Conservation (phyloP, 805 yeast species). For the Ogataea nonfermentans region DNA sequence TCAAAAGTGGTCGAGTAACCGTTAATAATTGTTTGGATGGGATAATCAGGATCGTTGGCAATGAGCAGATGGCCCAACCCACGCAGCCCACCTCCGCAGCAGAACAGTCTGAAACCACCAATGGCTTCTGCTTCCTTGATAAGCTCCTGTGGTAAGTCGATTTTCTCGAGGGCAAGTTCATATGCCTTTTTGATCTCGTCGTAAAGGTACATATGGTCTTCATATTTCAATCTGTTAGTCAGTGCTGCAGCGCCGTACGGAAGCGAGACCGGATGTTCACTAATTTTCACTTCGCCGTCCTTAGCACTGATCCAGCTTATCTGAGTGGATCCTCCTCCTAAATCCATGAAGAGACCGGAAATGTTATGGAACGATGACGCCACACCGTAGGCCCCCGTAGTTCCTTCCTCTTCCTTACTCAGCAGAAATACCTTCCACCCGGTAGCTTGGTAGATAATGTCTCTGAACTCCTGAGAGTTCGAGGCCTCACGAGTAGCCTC, state of each 20-base stretch:
- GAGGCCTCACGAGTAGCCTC: conserved; percentile 73
- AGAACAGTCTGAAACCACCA: conserved; percentile 62
- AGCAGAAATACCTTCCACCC: conserved; percentile 66
- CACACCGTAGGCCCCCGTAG: conserved; percentile 69
- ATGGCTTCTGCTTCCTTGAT: conserved; percentile 47
- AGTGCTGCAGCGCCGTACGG: conserved; percentile 77
- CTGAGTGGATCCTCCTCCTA: conserved; percentile 72
- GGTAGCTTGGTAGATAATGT: conserved; percentile 53
- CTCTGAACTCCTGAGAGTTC: conserved; percentile 57
- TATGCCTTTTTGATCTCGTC: conserved; percentile 54
- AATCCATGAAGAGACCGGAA: conserved; percentile 67
- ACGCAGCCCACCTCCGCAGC: conserved; percentile 74
- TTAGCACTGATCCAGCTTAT: conserved; percentile 64
- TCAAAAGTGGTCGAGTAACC: conserved; percentile 61
- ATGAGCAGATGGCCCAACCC: conserved; percentile 64
- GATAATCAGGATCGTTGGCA: conserved; percentile 51
- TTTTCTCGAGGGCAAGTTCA: conserved; percentile 46
- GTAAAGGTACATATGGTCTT: conserved; percentile 47
- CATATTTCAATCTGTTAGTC: conserved; percentile 51
- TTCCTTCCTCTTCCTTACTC: conserved; percentile 63
- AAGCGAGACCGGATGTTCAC: conserved; percentile 57
- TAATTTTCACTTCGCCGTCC: conserved; percentile 53
- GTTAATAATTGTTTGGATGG: conserved; percentile 66
- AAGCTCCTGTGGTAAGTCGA: conserved; percentile 52
- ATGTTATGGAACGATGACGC: conserved; percentile 68